These are phyloP conservation scores for Gracilaria domingensis DNA, from an alignment of 23 red algal genomes.

Conservation along the genomic window DNA sequence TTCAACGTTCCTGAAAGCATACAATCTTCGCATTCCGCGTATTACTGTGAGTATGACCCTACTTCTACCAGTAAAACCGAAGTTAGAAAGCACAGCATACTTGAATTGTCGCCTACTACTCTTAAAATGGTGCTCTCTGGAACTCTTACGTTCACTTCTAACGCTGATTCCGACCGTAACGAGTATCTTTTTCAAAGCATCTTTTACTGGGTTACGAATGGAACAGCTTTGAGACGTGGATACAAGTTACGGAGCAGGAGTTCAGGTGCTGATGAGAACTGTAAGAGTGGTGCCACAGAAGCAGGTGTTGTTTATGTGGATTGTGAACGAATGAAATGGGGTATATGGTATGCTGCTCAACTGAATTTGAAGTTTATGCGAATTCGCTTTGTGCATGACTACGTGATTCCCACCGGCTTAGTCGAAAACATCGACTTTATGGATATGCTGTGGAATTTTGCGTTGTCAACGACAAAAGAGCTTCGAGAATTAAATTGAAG, in stretches of 20 bases:
- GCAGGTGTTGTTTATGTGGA: neutral
- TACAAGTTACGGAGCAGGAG: neutral
- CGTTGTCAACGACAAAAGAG: neutral
- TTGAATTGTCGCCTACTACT: no score
- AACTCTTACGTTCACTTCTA: no score
- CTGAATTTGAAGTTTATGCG: slow-evolving; percentile 4
- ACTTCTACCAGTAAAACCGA: no score
- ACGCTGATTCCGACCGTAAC: neutral
- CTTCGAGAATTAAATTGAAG: no score
- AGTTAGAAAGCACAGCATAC: no score
- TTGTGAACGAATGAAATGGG: neutral
- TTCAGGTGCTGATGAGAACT: neutral
- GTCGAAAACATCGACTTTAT: neutral
- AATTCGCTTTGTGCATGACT: slow-evolving; percentile 13
- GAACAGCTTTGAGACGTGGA: neutral
- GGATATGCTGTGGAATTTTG: slow-evolving; percentile 22
- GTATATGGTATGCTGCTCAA: neutral
- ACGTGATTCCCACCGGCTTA: neutral
- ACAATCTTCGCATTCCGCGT: no score
- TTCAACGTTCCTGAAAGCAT: slow-evolving; percentile 6
- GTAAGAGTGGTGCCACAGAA: neutral
- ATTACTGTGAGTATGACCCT: no score
- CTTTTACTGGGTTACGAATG: neutral
- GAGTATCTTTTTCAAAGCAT: slow-evolving; percentile 5
- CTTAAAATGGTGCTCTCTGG: no score